Percentiles rank a stretch among this genome's conserved stretches.
phyloP scores from a whole-genome alignment of 2,329 filamentous ascomycete species.

The Ceratocystis destructans region DNA sequence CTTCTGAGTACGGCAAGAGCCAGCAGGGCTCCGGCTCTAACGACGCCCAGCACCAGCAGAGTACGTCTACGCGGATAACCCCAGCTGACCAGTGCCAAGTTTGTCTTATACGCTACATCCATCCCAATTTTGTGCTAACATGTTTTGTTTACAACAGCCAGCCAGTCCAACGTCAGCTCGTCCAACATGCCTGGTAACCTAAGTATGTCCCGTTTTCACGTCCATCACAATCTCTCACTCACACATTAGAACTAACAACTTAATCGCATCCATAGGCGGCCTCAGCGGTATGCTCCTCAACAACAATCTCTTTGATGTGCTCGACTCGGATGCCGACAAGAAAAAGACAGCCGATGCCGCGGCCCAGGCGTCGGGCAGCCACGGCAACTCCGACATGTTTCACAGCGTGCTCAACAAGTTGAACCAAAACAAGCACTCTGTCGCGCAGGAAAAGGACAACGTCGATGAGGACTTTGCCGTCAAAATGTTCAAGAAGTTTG shows the following conservation, averaged over 20 bases:
- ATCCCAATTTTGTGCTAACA: not conserved
- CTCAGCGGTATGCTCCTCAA: constrained; percentile 20
- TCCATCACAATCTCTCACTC: not conserved
- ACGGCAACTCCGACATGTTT: constrained; percentile 37
- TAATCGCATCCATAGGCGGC: constrained; percentile 4
- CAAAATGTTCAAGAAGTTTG: constrained; percentile 61
- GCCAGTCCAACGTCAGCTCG: constrained; percentile 1
- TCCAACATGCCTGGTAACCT: constrained; percentile 13
- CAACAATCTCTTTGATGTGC: constrained; percentile 18
- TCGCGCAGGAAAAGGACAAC: constrained; percentile 35
- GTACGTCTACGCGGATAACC: not conserved
- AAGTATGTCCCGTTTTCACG: constrained; percentile 5
- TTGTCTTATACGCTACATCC: not conserved
- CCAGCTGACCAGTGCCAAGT: no score
- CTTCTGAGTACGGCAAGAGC: constrained; percentile 16
- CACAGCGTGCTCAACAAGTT: constrained; percentile 35
- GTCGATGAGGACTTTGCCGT: constrained; percentile 48
- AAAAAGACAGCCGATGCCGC: constrained; percentile 36
- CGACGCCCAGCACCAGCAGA: not conserved
- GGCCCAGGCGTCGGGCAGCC: constrained; percentile 32
- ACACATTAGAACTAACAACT: constrained; percentile 12
- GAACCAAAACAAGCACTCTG: constrained; percentile 35
- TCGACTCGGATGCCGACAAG: constrained; percentile 36
- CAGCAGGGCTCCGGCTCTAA: constrained; percentile 11
- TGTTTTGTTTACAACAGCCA: not conserved